phyloP scores from a whole-genome alignment of 176 grass and related monocot species.

The Aegilops longissima region DNA sequence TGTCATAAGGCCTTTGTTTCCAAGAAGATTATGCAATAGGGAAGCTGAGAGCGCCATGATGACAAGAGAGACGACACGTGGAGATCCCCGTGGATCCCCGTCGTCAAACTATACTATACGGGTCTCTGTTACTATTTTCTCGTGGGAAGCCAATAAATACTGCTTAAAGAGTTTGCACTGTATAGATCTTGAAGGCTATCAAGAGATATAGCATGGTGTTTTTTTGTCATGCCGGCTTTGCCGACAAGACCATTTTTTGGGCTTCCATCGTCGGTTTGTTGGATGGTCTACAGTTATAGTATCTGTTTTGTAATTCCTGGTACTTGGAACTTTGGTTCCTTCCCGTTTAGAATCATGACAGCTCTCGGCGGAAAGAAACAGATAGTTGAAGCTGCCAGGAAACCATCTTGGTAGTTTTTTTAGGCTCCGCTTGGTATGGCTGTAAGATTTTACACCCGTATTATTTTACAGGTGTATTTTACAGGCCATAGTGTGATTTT shows the following conservation, averaged over 20 bases:
- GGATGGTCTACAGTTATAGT: background rate
- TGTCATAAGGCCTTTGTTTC: constrained; percentile 12
- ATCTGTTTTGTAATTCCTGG: background rate
- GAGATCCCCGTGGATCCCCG: background rate
- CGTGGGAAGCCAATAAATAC: background rate
- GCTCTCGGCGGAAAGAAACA: background rate
- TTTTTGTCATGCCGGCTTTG: background rate
- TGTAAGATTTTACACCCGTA: too few species aligned
- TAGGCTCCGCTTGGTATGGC: too few species aligned
- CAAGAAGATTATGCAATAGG: background rate
- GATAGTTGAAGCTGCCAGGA: background rate
- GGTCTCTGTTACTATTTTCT: background rate
- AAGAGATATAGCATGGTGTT: background rate
- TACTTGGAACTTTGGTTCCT: background rate
- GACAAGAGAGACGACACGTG: background rate
- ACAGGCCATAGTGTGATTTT: too few species aligned
- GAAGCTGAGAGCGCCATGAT: background rate
- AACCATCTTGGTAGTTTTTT: background rate
- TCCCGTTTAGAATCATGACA: background rate
- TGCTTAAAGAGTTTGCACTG: background rate
- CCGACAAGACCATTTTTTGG: background rate
- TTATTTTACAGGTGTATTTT: too few species aligned
- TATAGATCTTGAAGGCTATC: background rate
- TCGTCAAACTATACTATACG: background rate
- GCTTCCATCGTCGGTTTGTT: background rate